phyloP scores from a whole-genome alignment of 148 eudicot species.

The Fallopia convolvulus region DNA sequence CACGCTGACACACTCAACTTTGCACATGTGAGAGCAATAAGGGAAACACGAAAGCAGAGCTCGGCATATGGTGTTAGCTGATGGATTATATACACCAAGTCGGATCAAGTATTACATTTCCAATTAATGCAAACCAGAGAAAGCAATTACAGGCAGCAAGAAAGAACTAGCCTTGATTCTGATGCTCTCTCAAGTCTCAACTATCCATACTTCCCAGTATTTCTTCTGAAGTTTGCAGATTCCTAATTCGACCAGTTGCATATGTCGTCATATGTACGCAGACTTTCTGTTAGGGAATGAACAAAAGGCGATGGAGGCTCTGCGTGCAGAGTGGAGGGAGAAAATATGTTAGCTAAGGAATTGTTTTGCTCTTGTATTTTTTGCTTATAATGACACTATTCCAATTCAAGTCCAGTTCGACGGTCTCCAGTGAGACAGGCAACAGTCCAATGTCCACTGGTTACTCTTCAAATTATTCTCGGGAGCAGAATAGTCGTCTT shows the following conservation, averaged over 20 bases:
- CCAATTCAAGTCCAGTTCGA: background rate
- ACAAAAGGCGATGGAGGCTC: background rate
- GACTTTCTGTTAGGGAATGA: background rate
- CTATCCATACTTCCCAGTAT: background rate
- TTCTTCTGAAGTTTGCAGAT: background rate
- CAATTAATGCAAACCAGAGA: background rate
- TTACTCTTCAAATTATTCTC: background rate
- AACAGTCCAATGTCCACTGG: background rate
- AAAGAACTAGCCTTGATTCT: background rate
- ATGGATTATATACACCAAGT: background rate
- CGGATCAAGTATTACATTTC: background rate
- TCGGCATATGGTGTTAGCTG: background rate
- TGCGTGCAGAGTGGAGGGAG: background rate
- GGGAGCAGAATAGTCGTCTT: constrained; percentile 11
- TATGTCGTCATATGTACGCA: background rate
- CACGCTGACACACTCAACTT: background rate
- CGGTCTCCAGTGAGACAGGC: background rate
- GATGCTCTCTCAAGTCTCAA: background rate
- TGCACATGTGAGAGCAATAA: background rate
- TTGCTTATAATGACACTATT: background rate
- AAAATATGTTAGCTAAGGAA: background rate
- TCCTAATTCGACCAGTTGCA: background rate
- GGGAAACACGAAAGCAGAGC: background rate
- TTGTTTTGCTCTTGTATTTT: background rate
- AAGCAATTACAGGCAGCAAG: background rate